Percentiles rank a stretch among this genome's conserved stretches.
Evolutionary conservation across 371 early-diverging fungal genomes (phyloP).

Genomic region (Mycotypha africana): DNA sequence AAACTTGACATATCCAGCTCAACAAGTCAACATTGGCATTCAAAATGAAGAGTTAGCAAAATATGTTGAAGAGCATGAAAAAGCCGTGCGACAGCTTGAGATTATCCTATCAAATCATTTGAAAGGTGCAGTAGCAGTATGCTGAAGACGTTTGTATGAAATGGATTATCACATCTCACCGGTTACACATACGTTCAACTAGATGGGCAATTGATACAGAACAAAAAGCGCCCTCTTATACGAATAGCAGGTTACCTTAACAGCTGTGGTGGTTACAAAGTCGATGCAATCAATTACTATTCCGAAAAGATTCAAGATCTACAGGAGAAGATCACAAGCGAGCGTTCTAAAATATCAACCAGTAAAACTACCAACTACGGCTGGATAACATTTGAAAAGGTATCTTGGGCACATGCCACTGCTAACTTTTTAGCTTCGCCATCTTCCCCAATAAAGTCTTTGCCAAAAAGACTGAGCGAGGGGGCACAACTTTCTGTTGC

Average conservation of each 20-base stretch:
- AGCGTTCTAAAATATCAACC: conserved; percentile 34
- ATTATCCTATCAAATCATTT: conserved; percentile 59
- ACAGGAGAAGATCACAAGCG: conserved; percentile 64
- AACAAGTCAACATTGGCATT: conserved; percentile 67
- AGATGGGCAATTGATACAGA: too few relatives aligned
- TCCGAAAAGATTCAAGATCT: conserved; percentile 58
- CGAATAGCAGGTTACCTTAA: conserved; percentile 29
- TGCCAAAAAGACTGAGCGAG: conserved; percentile 6
- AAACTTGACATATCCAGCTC: conserved; percentile 39
- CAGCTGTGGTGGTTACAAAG: conserved; percentile 48
- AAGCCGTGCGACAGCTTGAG: conserved; percentile 64
- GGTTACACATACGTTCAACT: too few relatives aligned
- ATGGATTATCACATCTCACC: too few relatives aligned
- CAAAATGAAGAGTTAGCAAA: conserved; percentile 64
- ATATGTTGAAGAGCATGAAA: conserved; percentile 64
- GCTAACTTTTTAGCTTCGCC: conserved; percentile 15
- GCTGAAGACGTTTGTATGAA: too few relatives aligned
- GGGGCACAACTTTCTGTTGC: conserved; percentile 31
- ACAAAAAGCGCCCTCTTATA: conserved; percentile 48
- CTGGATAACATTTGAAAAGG: conserved; percentile 69
- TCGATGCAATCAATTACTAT: conserved; percentile 78
- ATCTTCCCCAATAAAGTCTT: conserved; percentile 5
- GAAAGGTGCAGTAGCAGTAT: too few relatives aligned
- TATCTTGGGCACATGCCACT: conserved; percentile 56
- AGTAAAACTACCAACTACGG: conserved; percentile 60